These are phyloP conservation scores for Apophysomyces trapeziformis DNA, from an alignment of 371 early-diverging fungal species.

Conservation along the genomic window DNA sequence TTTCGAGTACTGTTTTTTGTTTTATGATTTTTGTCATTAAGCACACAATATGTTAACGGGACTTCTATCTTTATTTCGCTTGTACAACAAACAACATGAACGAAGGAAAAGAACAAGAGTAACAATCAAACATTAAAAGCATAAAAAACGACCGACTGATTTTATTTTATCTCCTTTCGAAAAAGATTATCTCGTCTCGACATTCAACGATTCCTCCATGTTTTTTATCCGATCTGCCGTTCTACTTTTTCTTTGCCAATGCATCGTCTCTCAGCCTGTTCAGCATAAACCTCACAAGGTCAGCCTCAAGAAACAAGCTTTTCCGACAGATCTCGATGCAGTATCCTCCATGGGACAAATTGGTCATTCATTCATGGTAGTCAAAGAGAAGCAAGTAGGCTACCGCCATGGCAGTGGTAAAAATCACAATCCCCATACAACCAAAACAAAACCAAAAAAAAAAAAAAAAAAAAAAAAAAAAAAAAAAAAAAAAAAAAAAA, in stretches of 20 bases:
- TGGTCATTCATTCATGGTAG: conserved; percentile 3
- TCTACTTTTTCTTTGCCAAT: background rate
- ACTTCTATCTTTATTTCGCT: no score
- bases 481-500: background rate
- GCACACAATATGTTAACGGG: no score
- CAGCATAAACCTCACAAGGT: conserved; percentile 1
- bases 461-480: background rate
- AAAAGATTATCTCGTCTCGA: background rate
- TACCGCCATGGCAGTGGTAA: conserved; percentile 53
- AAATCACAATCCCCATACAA: background rate
- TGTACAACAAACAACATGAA: background rate
- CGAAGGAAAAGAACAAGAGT: no score
- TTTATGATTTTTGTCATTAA: background rate
- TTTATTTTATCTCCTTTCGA: background rate
- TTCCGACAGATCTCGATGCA: background rate
- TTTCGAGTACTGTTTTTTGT: background rate
- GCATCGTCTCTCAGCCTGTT: background rate
- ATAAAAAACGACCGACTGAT: conserved; percentile 3
- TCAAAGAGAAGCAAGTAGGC: conserved; percentile 39
- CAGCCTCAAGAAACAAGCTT: background rate
- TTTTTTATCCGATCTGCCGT: conserved; percentile 6
- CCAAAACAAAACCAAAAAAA: background rate
- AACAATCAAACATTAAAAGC: no score
- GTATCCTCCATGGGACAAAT: background rate
- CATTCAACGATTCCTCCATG: background rate